Evolutionary conservation across 805 yeast genomes (phyloP).

Genomic region (Teunomyces atbi): DNA sequence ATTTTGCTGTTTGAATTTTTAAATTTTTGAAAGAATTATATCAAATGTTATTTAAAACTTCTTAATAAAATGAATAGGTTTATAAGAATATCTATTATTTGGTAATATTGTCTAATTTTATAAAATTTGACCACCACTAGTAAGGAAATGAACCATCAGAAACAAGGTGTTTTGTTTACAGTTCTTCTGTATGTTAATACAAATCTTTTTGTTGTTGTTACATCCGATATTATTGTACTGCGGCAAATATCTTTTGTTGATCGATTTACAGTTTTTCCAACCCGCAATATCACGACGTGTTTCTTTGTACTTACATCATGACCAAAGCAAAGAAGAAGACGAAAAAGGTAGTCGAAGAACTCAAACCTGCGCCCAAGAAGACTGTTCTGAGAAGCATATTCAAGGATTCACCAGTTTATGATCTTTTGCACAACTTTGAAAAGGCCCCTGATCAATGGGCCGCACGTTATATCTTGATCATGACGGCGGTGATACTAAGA

Average conservation of each 20-base stretch:
- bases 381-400: slow-evolving; percentile 19
- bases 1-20: too few relatives aligned
- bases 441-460: slow-evolving; percentile 89
- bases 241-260: neutral
- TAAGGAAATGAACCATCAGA: too few relatives aligned
- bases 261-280: slow-evolving; percentile 1
- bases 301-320: slow-evolving; percentile 5
- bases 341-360: slow-evolving; percentile 4
- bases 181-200: too few relatives aligned
- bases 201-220: too few relatives aligned
- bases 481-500: slow-evolving; percentile 72
- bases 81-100: too few relatives aligned
- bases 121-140: too few relatives aligned
- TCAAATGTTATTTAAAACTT: too few relatives aligned
- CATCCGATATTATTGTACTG: neutral
- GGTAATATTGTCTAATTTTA: too few relatives aligned
- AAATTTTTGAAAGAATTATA: too few relatives aligned
- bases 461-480: slow-evolving; percentile 70
- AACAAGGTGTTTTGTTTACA: too few relatives aligned
- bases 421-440: slow-evolving; percentile 73
- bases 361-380: neutral
- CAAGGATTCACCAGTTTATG: slow-evolving; percentile 68
- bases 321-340: slow-evolving; percentile 12
- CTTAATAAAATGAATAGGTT: too few relatives aligned
- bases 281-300: neutral